Evolutionary conservation across 2,329 filamentous ascomycete genomes (phyloP).

Genomic region (Penicillium sp.): DNA sequence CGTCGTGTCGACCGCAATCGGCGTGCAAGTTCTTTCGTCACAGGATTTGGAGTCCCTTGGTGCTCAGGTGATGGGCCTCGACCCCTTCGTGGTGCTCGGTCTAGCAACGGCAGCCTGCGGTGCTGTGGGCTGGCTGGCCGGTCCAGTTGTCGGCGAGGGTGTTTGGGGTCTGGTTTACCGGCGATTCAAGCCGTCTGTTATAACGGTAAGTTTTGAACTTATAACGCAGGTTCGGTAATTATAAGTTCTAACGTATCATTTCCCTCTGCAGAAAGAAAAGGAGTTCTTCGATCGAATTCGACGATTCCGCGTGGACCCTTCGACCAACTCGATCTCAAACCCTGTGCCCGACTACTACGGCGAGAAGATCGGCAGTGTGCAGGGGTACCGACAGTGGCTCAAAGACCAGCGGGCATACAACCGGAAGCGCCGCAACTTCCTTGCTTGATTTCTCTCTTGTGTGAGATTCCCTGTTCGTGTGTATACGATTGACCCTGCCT

Average conservation of each 20-base stretch:
- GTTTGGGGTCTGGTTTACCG: slow-evolving; percentile 74
- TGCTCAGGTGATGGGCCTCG: slow-evolving; percentile 70
- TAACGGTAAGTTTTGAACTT: slow-evolving; percentile 48
- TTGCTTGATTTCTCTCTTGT: slow-evolving; percentile 22
- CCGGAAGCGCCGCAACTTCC: slow-evolving; percentile 63
- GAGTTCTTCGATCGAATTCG: slow-evolving; percentile 90
- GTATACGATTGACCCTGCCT: slow-evolving; percentile 11
- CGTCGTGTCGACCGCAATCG: slow-evolving; percentile 53
- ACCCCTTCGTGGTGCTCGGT: slow-evolving; percentile 80
- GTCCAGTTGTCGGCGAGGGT: slow-evolving; percentile 73
- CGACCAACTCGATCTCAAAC: slow-evolving; percentile 80
- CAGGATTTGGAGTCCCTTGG: slow-evolving; percentile 62
- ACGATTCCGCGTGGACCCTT: slow-evolving; percentile 86
- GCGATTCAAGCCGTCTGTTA: slow-evolving; percentile 66
- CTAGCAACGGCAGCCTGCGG: slow-evolving; percentile 70
- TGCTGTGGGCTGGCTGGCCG: slow-evolving; percentile 80
- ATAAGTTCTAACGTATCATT: not conserved
- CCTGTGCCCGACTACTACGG: slow-evolving; percentile 97
- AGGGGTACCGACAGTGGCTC: slow-evolving; percentile 88
- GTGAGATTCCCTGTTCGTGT: slow-evolving; percentile 11
- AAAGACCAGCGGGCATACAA: slow-evolving; percentile 98
- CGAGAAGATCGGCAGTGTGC: slow-evolving; percentile 92
- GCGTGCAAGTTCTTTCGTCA: slow-evolving; percentile 56
- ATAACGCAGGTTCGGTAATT: not conserved
- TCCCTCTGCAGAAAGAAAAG: slow-evolving; percentile 67